A percentile compares a stretch with the other conserved stretches of the same genome.
Conservation (phyloP, 306 rosid species). For the Arachis hypogaea region DNA sequence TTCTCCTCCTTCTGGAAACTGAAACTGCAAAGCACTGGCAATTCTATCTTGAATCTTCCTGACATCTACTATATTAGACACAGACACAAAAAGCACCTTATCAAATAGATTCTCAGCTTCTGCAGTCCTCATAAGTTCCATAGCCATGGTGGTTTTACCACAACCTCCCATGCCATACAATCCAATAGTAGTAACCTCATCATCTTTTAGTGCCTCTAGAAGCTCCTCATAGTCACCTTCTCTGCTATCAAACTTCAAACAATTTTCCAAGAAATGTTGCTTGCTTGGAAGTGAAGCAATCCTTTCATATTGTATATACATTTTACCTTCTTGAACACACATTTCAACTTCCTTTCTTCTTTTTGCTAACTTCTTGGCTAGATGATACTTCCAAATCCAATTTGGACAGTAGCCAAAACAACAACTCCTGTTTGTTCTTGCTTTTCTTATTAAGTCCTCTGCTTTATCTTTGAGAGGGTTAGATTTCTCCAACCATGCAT, state of each 20-base stretch:
- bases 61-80: background rate
- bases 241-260: slow-evolving; percentile 5
- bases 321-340: background rate
- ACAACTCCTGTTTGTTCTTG: background rate
- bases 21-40: background rate
- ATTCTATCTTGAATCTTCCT: slow-evolving; percentile 2
- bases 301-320: background rate
- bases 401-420: slow-evolving; percentile 15
- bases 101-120: background rate
- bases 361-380: background rate
- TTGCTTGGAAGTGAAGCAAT: background rate
- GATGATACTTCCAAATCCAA: slow-evolving; percentile 8
- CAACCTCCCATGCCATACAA: slow-evolving; percentile 17
- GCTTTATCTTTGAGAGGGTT: background rate
- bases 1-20: background rate
- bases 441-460: background rate
- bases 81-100: background rate
- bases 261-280: background rate
- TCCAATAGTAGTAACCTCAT: slow-evolving; percentile 12
- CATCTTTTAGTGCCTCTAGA: slow-evolving; percentile 18
- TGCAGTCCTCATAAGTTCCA: background rate
- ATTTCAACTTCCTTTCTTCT: background rate
- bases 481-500: slow-evolving; percentile 1
- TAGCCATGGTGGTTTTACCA: slow-evolving; percentile 28
- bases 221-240: background rate